Conservation (phyloP, 148 eudicot genomes). For the Rhododendron henanense region DNA sequence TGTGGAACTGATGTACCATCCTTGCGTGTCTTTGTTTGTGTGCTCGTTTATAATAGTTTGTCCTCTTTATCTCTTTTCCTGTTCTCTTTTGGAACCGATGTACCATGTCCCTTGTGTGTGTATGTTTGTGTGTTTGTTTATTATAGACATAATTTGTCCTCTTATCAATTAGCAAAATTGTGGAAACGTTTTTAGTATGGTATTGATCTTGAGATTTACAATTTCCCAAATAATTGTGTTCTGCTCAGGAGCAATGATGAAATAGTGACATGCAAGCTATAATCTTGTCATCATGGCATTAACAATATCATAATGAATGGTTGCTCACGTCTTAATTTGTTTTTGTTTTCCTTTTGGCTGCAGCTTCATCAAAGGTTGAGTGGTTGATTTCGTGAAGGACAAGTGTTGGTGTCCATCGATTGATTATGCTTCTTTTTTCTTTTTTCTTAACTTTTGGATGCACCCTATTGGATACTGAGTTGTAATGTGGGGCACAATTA, state of each 20-base stretch:
- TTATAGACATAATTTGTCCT: neutral
- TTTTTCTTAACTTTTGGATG: neutral
- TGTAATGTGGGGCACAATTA: conserved; percentile 1
- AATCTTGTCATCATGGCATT: conserved; percentile 2
- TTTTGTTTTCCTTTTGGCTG: conserved; percentile 6
- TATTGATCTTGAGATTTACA: too few species aligned
- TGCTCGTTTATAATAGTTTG: neutral
- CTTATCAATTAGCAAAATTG: neutral
- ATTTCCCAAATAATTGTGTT: neutral
- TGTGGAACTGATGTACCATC: neutral
- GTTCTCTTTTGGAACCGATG: neutral
- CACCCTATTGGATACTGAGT: neutral
- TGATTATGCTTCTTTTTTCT: neutral
- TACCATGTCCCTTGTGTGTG: neutral
- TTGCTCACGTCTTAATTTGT: neutral
- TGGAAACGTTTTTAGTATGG: neutral
- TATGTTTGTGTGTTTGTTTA: neutral
- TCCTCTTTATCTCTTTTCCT: neutral
- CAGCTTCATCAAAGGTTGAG: conserved; percentile 9
- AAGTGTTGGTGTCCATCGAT: neutral
- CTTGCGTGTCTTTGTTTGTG: neutral
- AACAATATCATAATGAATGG: neutral
- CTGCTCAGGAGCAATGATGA: neutral
- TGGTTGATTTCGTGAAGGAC: conserved; percentile 11
- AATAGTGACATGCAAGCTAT: neutral